A percentile compares a stretch with the other conserved stretches of the same genome.
These are phyloP conservation scores for Myochromella boudieri DNA, from an alignment of 768 basidiomycete genomes.

Conservation along the genomic window DNA sequence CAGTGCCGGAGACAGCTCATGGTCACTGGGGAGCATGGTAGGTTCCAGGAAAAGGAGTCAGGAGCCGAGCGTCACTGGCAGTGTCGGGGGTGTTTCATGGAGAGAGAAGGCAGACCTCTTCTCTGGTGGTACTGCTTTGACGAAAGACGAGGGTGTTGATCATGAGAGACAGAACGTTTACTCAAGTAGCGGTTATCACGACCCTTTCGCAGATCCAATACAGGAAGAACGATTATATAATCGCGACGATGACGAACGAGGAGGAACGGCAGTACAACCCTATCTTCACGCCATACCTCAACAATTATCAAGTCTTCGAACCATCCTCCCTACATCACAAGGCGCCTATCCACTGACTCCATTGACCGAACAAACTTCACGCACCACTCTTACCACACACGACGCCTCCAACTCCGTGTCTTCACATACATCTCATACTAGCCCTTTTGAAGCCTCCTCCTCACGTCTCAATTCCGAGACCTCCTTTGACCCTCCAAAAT, in stretches of 20 bases:
- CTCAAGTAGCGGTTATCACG: conserved; percentile 42
- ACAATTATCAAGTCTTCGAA: conserved; percentile 26
- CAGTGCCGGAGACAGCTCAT: conserved; percentile 45
- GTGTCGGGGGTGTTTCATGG: conserved; percentile 29
- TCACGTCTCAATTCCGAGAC: conserved; percentile 26
- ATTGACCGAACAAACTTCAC: conserved; percentile 37
- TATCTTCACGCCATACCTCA: conserved; percentile 15
- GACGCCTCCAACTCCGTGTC: conserved; percentile 25
- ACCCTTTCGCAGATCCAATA: conserved; percentile 48
- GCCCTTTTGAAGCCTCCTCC: conserved; percentile 22
- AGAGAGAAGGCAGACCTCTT: conserved; percentile 53
- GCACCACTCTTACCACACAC: conserved; percentile 28
- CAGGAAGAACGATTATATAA: conserved; percentile 27
- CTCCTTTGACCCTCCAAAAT: conserved; percentile 24
- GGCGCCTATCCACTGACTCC: conserved; percentile 35
- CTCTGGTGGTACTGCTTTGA: conserved; percentile 40
- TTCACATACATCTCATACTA: conserved; percentile 28
- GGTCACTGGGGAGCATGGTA: conserved; percentile 53
- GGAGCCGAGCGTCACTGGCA: conserved; percentile 35
- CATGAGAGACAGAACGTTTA: conserved; percentile 37
- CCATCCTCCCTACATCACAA: conserved; percentile 32
- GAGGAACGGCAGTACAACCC: conserved; percentile 1
- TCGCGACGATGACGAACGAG: conserved; percentile 13
- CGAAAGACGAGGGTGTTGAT: conserved; percentile 33
- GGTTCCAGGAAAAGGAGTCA: conserved; percentile 37